phyloP scores from a whole-genome alignment of 2,329 filamentous ascomycete genomes.

The Beauveria sp. region DNA sequence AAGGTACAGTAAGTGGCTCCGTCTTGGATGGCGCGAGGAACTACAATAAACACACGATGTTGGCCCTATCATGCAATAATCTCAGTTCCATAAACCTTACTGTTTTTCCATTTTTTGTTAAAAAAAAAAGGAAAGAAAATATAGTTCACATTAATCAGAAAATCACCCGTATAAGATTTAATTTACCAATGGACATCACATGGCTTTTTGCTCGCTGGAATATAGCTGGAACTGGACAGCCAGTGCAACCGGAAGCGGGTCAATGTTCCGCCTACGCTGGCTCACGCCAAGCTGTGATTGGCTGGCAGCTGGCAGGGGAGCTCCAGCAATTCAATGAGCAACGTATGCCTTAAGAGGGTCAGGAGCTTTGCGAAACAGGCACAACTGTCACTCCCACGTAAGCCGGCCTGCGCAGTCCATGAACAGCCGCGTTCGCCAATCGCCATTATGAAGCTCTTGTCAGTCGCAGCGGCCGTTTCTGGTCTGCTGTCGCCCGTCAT shows the following conservation, averaged over 20 bases:
- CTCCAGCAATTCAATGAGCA: conserved; percentile 24
- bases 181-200: too few species aligned
- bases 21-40: too few species aligned
- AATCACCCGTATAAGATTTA: too few species aligned
- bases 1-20: too few species aligned
- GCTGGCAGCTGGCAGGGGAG: conserved; percentile 20
- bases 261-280: conserved; percentile 1
- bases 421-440: conserved; percentile 21
- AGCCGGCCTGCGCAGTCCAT: conserved; percentile 25
- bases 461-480: conserved; percentile 49
- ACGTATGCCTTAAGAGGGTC: conserved; percentile 26
- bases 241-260: not conserved
- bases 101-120: too few species aligned
- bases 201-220: too few species aligned
- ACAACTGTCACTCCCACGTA: conserved; percentile 13
- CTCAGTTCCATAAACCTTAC: too few species aligned
- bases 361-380: conserved; percentile 14
- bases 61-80: too few species aligned
- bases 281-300: conserved; percentile 18
- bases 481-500: conserved; percentile 47
- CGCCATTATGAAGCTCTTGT: conserved; percentile 33
- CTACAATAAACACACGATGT: too few species aligned
- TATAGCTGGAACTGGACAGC: too few species aligned
- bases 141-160: too few species aligned
- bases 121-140: too few species aligned